Percentiles rank a stretch among this genome's conserved stretches.
Evolutionary conservation across 352 stramenopile genomes (phyloP).

Genomic region (Albugo candida): DNA sequence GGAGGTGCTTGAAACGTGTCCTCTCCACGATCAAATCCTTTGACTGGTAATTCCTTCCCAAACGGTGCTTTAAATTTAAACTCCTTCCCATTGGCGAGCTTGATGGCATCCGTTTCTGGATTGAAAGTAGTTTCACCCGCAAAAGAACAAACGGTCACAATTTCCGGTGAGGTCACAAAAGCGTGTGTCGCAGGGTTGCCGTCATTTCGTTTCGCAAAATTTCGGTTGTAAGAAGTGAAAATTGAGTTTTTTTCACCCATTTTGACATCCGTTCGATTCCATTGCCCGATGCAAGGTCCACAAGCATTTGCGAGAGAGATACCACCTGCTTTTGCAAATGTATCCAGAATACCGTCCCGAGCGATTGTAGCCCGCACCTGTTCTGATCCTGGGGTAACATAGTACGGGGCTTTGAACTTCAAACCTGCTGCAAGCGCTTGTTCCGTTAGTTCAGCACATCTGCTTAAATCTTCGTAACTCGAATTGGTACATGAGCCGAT

Average conservation of each 20-base stretch:
- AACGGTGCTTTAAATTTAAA: conserved; percentile 85
- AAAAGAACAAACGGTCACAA: conserved; percentile 82
- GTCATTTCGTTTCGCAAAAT: conserved; percentile 90
- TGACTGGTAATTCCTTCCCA: conserved; percentile 80
- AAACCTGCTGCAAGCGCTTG: conserved; percentile 66
- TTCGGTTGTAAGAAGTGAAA: conserved; percentile 90
- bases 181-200: conserved; percentile 85
- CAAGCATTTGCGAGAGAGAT: conserved; percentile 85
- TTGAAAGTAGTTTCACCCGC: conserved; percentile 82
- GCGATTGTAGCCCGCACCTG: conserved; percentile 83
- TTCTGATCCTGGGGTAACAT: conserved; percentile 83
- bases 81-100: conserved; percentile 54
- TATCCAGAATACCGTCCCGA: conserved; percentile 81
- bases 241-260: conserved; percentile 86
- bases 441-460: conserved; percentile 77
- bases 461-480: conserved; percentile 87
- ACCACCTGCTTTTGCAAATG: conserved; percentile 74
- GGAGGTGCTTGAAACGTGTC: conserved; percentile 84
- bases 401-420: conserved; percentile 86
- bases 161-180: conserved; percentile 84
- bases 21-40: conserved; percentile 80
- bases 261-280: conserved; percentile 79
- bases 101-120: conserved; percentile 80
- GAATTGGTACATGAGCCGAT: conserved; percentile 91
- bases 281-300: conserved; percentile 88